phyloP scores from a whole-genome alignment of 1,139 yeast genomes.

The Kodamaea fungicola region DNA sequence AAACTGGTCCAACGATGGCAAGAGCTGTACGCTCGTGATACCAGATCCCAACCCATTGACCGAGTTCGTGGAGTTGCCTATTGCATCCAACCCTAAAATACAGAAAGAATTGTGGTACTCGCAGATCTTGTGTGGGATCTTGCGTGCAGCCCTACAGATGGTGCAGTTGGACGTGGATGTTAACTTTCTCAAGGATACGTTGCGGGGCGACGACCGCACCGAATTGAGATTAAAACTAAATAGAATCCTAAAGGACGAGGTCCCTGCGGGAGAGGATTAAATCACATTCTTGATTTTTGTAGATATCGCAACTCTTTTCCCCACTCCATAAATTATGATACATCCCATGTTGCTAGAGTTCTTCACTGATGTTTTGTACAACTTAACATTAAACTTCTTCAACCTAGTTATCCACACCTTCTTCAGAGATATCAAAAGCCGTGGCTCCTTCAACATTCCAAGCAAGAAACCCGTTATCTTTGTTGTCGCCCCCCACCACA shows the following conservation, averaged over 20 bases:
- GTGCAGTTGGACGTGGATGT: slow-evolving; percentile 92
- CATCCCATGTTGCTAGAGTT: too few relatives aligned
- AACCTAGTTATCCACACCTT: slow-evolving; percentile 38
- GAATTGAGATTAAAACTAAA: slow-evolving; percentile 73
- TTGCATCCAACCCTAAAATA: slow-evolving; percentile 57
- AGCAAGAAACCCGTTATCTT: slow-evolving; percentile 38
- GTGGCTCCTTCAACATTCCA: slow-evolving; percentile 43
- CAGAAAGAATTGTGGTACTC: slow-evolving; percentile 84
- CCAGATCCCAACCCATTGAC: slow-evolving; percentile 82
- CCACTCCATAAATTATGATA: not conserved
- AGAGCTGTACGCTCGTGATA: slow-evolving; percentile 67
- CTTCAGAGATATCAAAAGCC: slow-evolving; percentile 38
- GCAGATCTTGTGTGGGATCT: slow-evolving; percentile 83
- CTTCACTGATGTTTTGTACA: slow-evolving; percentile 4
- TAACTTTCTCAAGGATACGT: slow-evolving; percentile 69
- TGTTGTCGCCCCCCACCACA: slow-evolving; percentile 48
- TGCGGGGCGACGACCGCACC: slow-evolving; percentile 80
- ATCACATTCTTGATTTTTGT: not conserved
- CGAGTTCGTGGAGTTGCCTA: slow-evolving; percentile 91
- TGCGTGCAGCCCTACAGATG: slow-evolving; percentile 92
- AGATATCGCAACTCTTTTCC: not conserved
- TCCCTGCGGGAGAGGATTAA: slow-evolving; percentile 94
- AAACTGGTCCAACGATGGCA: slow-evolving; percentile 76
- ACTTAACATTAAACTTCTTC: slow-evolving; percentile 32
- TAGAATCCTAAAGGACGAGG: slow-evolving; percentile 81